Base-by-base conservation (phyloP, 495 filamentous ascomycete genomes). In the Lophium mytilinum region DNA sequence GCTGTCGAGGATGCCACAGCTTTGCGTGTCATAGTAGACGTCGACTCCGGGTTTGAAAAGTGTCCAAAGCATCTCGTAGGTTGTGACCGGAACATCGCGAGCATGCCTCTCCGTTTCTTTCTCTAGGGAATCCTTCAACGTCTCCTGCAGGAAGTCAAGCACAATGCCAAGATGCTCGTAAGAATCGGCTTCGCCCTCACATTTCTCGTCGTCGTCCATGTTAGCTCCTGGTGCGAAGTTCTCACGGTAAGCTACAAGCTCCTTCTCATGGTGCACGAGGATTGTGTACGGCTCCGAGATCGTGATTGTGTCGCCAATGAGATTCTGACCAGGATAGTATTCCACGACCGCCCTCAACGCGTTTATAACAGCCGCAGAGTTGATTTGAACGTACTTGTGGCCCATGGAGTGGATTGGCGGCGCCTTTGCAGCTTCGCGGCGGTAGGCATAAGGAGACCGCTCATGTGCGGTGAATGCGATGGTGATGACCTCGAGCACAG, bases 31-130 rank as follows among this genome's bases (percentile, higher is more conserved):
- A 33, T 37, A 39, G 55, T 33, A 68, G 18, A 69, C 62, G 30
- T 58, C 43, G 10, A 37, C 58, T 4, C 67, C 63, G 19, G 63
- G 60, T 39, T 59, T 61, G 40, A 66, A 58, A 10, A 66, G 57
- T 10, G 60, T 47, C 60, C 67, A 68, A 17, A 64, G 57, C 63
- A 66, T 61, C 6, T 66, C 67, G 36, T 66, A 69, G n/a, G 61
- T 64, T 10, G 45, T 50, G 21, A 60, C 52, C 5, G 62, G 58
- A 12, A 41, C 18, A 21, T 57, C 53, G 41, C 60, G 42, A 34
- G 24, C 50, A 56, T 69, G 66, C 39, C 65, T 58, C 15, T 55
- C 50, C 37, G 51, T 45, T 50, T 66, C 63, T 39, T 63, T 50
- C 19, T 65, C 57, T 10, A 66, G 15, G 30, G 59, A 39, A 10